Conservation (phyloP, 306 rosid genomes). For the Biancaea sappan region DNA sequence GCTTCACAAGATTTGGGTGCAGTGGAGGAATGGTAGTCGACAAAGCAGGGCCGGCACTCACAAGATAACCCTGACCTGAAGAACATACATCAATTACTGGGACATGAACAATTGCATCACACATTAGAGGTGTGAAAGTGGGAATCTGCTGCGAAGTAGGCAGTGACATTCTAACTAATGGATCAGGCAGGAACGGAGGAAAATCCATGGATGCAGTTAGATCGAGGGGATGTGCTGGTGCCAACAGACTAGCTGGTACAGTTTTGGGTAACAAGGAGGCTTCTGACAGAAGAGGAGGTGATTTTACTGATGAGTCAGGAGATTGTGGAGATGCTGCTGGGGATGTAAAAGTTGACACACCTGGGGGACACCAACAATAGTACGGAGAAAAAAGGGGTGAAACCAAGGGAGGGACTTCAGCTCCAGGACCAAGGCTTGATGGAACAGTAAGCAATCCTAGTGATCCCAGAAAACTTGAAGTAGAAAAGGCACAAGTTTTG, state of each 20-base stretch:
- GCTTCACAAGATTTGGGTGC: slow-evolving; percentile 69
- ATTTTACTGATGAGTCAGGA: slow-evolving; percentile 32
- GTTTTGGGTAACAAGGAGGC: slow-evolving; percentile 64
- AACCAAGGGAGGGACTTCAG: slow-evolving; percentile 50
- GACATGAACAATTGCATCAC: slow-evolving; percentile 90
- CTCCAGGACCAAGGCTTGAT: slow-evolving; percentile 45
- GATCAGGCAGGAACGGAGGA: slow-evolving; percentile 82
- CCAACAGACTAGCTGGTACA: slow-evolving; percentile 56
- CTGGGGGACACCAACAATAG: slow-evolving; percentile 92
- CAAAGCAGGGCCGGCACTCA: slow-evolving; percentile 82
- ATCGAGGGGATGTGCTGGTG: slow-evolving; percentile 57
- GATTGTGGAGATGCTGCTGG: slow-evolving; percentile 51
- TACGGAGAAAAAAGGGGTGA: slow-evolving; percentile 79
- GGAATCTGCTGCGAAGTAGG: slow-evolving; percentile 82
- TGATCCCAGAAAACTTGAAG: slow-evolving; percentile 64
- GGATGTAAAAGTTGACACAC: slow-evolving; percentile 49
- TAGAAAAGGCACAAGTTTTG: slow-evolving; percentile 39
- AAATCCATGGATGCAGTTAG: slow-evolving; percentile 58
- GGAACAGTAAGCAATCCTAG: slow-evolving; percentile 51
- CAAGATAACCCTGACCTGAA: slow-evolving; percentile 87
- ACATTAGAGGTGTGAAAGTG: slow-evolving; percentile 82
- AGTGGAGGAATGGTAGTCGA: slow-evolving; percentile 70
- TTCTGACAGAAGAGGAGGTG: slow-evolving; percentile 58
- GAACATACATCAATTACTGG: slow-evolving; percentile 92
- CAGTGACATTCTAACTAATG: slow-evolving; percentile 63